Base-by-base conservation (phyloP, 2,329 filamentous ascomycete genomes). In the Balansia obtecta region DNA sequence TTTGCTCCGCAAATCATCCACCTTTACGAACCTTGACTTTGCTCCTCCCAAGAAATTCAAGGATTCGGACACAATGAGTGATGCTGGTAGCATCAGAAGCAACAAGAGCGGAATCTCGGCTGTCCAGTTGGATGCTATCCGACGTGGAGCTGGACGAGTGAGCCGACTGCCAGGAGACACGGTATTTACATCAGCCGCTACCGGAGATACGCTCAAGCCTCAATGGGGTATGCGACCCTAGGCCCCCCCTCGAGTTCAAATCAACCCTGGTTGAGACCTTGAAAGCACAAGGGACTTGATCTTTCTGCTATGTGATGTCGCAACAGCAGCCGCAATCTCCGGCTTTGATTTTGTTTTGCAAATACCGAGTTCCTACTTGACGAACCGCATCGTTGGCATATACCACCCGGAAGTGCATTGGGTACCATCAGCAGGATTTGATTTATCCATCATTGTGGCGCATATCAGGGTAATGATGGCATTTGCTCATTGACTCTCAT, bases 61-160 rank as follows among this genome's bases (percentile, higher is more conserved):
- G 65, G 79, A 85, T 30, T 62, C 64, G 3, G 78, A 82, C 53
- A 70, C 60, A 39, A 76, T 75, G 71, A 85, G 81, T 58, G 82
- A 86, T 53, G 73, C 81, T 1, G 82, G 82, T 50, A 84, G 80
- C 60, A 82, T 85, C 57, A 61, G 59, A 52, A 71, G 86, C 68
- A 88, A 87, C 70, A 63, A 61, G 15, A 71, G 86, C 67, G 88
- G 86, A 47, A 82, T 95, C 58, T 94, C 88, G 5, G 74, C 80
- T 4, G 69, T 76, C 48, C 79, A 89, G 61, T 70, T 80, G 48
- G 72, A 81, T 53, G 85, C 87, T 59, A 82, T 95, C 59, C 86
- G 89, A 56, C 78, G 72, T 51, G 90, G 90, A 56, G 89, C 88
- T 44, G 91, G 94, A 61, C 86, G 90, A 55, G 80, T 96, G 56